A percentile compares a stretch with the other conserved stretches of the same genome.
These are phyloP conservation scores for Hypsizygus marmoreus DNA, from an alignment of 768 basidiomycete genomes.

Conservation along the genomic window DNA sequence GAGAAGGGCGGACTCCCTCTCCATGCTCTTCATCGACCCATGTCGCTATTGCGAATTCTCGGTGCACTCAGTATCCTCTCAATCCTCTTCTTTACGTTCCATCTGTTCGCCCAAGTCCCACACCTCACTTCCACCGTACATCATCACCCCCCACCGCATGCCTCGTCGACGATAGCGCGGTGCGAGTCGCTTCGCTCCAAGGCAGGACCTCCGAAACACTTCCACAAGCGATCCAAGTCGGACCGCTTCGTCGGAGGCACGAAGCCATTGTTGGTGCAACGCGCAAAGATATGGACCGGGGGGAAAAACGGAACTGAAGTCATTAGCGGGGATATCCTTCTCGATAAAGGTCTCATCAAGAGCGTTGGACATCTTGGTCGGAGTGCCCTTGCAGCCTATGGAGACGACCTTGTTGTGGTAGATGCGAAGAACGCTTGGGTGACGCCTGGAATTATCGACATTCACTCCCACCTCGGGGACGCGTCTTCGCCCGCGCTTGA, in stretches of 20 bases:
- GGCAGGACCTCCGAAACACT: constrained; percentile 48
- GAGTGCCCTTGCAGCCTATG: constrained; percentile 27
- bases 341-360: constrained; percentile 71
- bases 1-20: not conserved
- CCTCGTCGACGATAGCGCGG: constrained; percentile 34
- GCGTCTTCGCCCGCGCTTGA: constrained; percentile 48
- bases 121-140: constrained; percentile 1
- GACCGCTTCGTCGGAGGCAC: constrained; percentile 72
- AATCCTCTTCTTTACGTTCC: constrained; percentile 3
- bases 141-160: constrained; percentile 21
- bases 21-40: constrained; percentile 1
- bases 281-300: constrained; percentile 87
- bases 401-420: constrained; percentile 46
- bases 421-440: constrained; percentile 76
- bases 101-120: not conserved
- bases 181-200: constrained; percentile 44
- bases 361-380: constrained; percentile 50
- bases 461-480: constrained; percentile 71
- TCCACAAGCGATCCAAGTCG: constrained; percentile 51
- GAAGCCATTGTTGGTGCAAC: constrained; percentile 62
- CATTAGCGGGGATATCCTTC: constrained; percentile 61
- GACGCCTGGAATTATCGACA: constrained; percentile 72
- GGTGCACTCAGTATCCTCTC: constrained; percentile 6
- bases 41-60: constrained; percentile 1
- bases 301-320: constrained; percentile 66